Percentiles rank a stretch among this genome's conserved stretches.
Evolutionary conservation across 192 early-diverging fungal genomes (phyloP).

Genomic region (Coemansia aciculifera): DNA sequence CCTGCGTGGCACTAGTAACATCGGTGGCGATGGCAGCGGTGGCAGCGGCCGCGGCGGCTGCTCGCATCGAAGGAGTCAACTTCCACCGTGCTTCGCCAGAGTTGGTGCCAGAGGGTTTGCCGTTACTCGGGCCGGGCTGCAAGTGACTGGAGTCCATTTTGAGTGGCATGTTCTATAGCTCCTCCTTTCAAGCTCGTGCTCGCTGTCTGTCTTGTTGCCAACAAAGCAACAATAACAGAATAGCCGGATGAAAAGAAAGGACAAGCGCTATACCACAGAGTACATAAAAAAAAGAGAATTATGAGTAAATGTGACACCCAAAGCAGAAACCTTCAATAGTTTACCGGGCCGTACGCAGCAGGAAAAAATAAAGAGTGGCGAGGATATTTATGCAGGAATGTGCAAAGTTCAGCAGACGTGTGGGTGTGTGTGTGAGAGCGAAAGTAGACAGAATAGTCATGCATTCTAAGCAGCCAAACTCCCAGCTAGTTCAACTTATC

Average conservation of each 20-base stretch:
- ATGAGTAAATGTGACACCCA: not conserved
- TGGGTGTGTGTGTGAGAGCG: not conserved
- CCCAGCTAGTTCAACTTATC: not conserved
- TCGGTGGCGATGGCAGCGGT: not conserved
- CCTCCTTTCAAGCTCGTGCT: not conserved
- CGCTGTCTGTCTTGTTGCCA: not conserved
- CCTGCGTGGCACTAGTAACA: not conserved
- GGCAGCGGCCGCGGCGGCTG: not conserved
- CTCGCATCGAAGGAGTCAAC: not conserved
- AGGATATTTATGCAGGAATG: constrained; percentile 7
- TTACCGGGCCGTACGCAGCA: not conserved
- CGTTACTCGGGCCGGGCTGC: not conserved
- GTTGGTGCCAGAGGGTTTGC: constrained; percentile 1
- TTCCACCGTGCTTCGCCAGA: constrained; percentile 1
- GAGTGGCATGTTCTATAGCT: not conserved
- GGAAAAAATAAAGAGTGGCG: not conserved
- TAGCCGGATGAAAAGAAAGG: not conserved
- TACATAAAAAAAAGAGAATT: not conserved
- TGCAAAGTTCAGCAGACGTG: not conserved
- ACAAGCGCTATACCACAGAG: constrained; percentile 4
- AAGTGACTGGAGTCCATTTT: constrained; percentile 7
- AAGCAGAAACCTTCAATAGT: not conserved
- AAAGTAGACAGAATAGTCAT: not conserved
- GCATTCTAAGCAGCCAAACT: not conserved
- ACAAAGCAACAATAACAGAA: not conserved